Base-by-base conservation (phyloP, 1,139 yeast species). In the Pichia terricola region DNA sequence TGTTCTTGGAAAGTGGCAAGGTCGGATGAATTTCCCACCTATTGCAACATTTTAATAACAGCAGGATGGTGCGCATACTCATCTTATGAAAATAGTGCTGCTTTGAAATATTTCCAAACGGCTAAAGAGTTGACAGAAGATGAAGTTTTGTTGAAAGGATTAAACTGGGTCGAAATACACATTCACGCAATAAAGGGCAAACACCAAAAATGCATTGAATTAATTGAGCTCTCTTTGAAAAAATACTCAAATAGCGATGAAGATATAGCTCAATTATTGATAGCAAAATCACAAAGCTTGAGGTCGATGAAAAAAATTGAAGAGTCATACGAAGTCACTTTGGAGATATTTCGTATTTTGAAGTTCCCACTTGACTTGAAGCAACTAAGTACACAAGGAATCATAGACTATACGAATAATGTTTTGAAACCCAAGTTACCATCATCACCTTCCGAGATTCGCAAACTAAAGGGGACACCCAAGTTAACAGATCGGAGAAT, bases 401-500 rank as follows among this genome's bases (percentile, higher is more conserved):
- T 57, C 62, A 35, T 11, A 10, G 26, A 37, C 3, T 36, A 38
- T 10, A 53, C 59, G 11, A 53, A 56, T 1, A 30, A 35, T 4
- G 57, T 53, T 28, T 53, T 68, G 34, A 48, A 55, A 25, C 59
- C 60, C 6, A 61, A 63, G 41, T 58, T 72, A 5, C 77, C 78
- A 0, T 52, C 67, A 4, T 66, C 77, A 1, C 61, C 69, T 2
- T 57, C 65, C 2, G 78, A 73, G 41, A 69, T 75, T 16, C 55
- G 74, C 31, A 58, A 56, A 6, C 53, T 73, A 41, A 61, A 58
- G 4, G 50, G 58, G 1, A 44, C 57, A 4, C 59, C 60, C 10
- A 45, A 46, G 1, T 56, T 66, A 1, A 61, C 61, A 4, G 62
- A 68, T 37, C 62, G 65, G 3, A 54, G 58, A 16, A 54, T 62